Percentiles rank a stretch among this genome's conserved stretches.
Conservation (phyloP, 352 stramenopile species). For the Halophytophthora polymorphica region DNA sequence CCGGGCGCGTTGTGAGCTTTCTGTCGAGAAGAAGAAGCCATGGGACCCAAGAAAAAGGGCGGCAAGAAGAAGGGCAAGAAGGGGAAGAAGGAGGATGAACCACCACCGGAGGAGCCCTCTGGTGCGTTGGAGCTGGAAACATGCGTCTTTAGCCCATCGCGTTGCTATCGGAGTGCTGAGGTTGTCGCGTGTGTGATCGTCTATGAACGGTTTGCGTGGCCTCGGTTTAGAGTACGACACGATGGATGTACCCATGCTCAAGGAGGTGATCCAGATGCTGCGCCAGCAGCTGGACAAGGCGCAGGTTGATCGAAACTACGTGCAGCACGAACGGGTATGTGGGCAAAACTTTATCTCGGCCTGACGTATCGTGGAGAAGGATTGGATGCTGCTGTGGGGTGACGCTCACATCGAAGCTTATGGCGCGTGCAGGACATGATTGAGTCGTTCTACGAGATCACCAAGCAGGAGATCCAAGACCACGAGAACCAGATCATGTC, state of each 20-base stretch:
- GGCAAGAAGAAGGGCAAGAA: slow-evolving; percentile 73
- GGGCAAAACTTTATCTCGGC: slow-evolving; percentile 2
- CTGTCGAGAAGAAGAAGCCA: slow-evolving; percentile 13
- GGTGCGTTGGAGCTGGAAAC: slow-evolving; percentile 26
- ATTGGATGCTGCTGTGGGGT: no score
- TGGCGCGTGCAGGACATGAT: slow-evolving; percentile 83
- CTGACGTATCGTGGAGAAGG: no score
- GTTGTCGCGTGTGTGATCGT: neutral
- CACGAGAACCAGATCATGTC: slow-evolving; percentile 89
- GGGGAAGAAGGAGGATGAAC: slow-evolving; percentile 61
- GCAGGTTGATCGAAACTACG: slow-evolving; percentile 92
- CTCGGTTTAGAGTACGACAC: slow-evolving; percentile 80
- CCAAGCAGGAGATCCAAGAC: slow-evolving; percentile 89
- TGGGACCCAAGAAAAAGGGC: slow-evolving; percentile 77
- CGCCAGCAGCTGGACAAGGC: slow-evolving; percentile 90
- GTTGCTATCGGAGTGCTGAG: neutral
- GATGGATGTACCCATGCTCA: slow-evolving; percentile 92
- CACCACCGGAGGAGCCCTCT: slow-evolving; percentile 65
- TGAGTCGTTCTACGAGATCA: slow-evolving; percentile 94
- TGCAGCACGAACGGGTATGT: slow-evolving; percentile 89
- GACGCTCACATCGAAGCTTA: neutral
- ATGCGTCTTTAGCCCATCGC: neutral
- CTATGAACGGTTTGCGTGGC: neutral
- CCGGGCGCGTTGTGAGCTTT: neutral
- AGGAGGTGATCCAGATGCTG: slow-evolving; percentile 92